A percentile compares a stretch with the other conserved stretches of the same genome.
phyloP scores from a whole-genome alignment of 2,329 filamentous ascomycete genomes.

The Aspergillus ochraceus region DNA sequence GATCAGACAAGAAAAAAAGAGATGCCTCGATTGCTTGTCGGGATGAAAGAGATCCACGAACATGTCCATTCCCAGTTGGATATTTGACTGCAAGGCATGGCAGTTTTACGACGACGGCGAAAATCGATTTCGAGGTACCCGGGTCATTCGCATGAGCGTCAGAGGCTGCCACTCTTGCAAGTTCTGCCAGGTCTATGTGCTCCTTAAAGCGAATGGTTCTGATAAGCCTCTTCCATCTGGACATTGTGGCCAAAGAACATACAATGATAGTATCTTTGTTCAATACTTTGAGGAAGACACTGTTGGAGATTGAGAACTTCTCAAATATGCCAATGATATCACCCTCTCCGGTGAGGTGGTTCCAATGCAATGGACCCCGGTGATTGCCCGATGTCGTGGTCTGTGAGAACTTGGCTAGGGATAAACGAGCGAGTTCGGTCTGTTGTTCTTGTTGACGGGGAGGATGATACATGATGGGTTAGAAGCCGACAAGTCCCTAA shows the following conservation, averaged over 20 bases:
- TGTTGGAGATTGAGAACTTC: constrained; percentile 15
- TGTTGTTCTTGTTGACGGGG: constrained; percentile 9
- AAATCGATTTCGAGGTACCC: constrained; percentile 27
- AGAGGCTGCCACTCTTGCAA: constrained; percentile 27
- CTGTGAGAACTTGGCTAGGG: constrained; percentile 47
- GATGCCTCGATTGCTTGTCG: not conserved
- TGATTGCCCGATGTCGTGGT: constrained; percentile 39
- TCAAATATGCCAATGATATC: constrained; percentile 40
- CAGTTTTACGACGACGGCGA: constrained; percentile 45
- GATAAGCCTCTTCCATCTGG: not conserved
- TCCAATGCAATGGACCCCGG: constrained; percentile 44
- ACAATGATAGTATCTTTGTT: constrained; percentile 40
- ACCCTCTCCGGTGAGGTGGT: constrained; percentile 40
- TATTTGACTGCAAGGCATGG: constrained; percentile 50
- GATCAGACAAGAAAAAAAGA: not conserved
- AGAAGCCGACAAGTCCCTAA: too few species aligned
- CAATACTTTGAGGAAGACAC: constrained; percentile 35
- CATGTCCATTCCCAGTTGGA: constrained; percentile 29
- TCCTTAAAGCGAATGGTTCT: constrained; percentile 31
- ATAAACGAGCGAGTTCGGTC: constrained; percentile 24
- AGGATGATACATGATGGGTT: constrained; percentile 12
- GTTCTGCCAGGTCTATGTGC: constrained; percentile 39
- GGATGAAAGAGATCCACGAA: constrained; percentile 2
- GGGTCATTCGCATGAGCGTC: constrained; percentile 19
- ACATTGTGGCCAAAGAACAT: constrained; percentile 13